These are phyloP conservation scores for Ganoderma lucidum DNA, from an alignment of 1,284 basidiomycete genomes.

Conservation along the genomic window DNA sequence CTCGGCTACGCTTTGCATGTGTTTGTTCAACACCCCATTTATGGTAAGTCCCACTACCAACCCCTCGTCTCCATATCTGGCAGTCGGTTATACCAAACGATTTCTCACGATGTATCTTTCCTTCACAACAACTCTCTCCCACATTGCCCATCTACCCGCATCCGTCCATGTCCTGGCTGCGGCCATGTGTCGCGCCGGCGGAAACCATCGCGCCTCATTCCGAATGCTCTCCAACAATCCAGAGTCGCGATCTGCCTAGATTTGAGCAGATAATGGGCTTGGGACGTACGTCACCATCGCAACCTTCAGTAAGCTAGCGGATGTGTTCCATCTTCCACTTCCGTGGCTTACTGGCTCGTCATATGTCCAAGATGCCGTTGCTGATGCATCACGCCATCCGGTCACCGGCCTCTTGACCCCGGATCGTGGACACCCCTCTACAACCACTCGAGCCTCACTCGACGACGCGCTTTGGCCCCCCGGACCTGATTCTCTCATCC, in stretches of 20 bases:
- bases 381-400: conserved; percentile 4
- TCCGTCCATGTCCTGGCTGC: neutral
- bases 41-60: neutral
- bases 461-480: conserved; percentile 3
- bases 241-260: conserved; percentile 5
- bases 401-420: conserved; percentile 4
- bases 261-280: neutral
- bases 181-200: neutral
- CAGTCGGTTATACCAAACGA: conserved; percentile 20
- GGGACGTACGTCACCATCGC: conserved; percentile 1
- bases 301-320: conserved; percentile 2
- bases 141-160: conserved; percentile 8
- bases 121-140: conserved; percentile 6
- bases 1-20: conserved; percentile 14
- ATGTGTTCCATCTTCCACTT: neutral
- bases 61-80: conserved; percentile 7
- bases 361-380: conserved; percentile 12
- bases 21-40: conserved; percentile 11
- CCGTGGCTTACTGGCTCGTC: conserved; percentile 1
- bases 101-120: conserved; percentile 14
- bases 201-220: neutral
- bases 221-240: neutral
- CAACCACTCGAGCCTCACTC: conserved; percentile 3
- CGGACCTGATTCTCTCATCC: conserved; percentile 12
- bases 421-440: conserved; percentile 10